phyloP scores from a whole-genome alignment of 2,329 filamentous ascomycete genomes.

The Alternaria triticina region DNA sequence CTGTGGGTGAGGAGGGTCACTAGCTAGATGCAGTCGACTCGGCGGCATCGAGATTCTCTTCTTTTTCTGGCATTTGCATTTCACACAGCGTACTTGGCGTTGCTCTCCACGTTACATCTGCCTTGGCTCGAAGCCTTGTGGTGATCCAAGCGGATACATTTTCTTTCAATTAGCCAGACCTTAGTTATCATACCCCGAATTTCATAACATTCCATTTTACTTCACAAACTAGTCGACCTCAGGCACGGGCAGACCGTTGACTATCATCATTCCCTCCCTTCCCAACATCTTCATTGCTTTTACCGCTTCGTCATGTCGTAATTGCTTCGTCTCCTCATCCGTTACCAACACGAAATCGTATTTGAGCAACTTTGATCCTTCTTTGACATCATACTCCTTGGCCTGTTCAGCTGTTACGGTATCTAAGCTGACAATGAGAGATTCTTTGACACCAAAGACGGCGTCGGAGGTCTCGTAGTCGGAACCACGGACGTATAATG shows the following conservation, averaged over 20 bases:
- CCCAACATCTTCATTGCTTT: conserved; percentile 72
- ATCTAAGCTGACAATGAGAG: conserved; percentile 58
- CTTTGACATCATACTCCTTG: conserved; percentile 62
- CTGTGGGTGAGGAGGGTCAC: conserved; percentile 51
- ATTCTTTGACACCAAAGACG: conserved; percentile 86
- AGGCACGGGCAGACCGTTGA: conserved; percentile 78
- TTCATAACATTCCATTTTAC: not conserved
- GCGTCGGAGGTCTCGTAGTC: conserved; percentile 84
- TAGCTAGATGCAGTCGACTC: not conserved
- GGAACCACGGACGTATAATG: conserved; percentile 77
- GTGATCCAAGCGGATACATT: not conserved
- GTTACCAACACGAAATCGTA: conserved; percentile 82
- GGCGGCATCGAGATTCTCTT: not conserved
- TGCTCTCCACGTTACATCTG: not conserved
- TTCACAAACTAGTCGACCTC: conserved; percentile 60
- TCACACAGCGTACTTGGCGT: not conserved
- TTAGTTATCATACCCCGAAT: not conserved
- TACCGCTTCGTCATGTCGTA: conserved; percentile 71
- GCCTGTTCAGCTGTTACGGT: conserved; percentile 36
- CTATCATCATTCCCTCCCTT: conserved; percentile 69
- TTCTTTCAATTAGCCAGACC: not conserved
- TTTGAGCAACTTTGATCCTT: conserved; percentile 67
- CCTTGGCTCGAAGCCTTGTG: not conserved
- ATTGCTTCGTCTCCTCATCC: conserved; percentile 68
- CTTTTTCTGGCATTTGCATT: not conserved